phyloP scores from a whole-genome alignment of 1,284 basidiomycete genomes.

The Pseudozyma sp. region DNA sequence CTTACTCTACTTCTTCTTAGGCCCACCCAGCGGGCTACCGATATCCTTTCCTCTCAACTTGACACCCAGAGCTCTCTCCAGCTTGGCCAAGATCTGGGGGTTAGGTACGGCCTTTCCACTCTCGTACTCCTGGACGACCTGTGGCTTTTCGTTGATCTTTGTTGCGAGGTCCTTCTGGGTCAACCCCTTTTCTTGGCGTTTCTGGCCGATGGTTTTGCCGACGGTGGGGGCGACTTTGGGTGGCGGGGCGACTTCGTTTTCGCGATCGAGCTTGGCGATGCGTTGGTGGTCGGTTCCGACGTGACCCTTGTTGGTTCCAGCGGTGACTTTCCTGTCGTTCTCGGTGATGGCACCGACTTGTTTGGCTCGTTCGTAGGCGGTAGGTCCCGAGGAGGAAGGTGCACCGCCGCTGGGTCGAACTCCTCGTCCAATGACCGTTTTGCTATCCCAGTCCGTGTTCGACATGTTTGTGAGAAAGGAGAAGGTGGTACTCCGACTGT shows the following conservation, averaged over 20 bases:
- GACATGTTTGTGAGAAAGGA: slow-evolving; percentile 21
- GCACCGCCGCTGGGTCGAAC: slow-evolving; percentile 71
- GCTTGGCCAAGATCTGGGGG: slow-evolving; percentile 87
- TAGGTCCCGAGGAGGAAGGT: slow-evolving; percentile 74
- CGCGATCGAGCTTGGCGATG: slow-evolving; percentile 66
- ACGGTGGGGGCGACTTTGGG: slow-evolving; percentile 82
- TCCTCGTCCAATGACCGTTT: slow-evolving; percentile 80
- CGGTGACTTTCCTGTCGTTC: slow-evolving; percentile 70
- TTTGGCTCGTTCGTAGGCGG: slow-evolving; percentile 68
- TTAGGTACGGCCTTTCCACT: slow-evolving; percentile 85
- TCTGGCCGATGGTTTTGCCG: slow-evolving; percentile 86
- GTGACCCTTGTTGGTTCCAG: slow-evolving; percentile 65
- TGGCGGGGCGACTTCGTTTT: slow-evolving; percentile 94
- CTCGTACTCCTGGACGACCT: slow-evolving; percentile 89
- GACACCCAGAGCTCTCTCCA: slow-evolving; percentile 88
- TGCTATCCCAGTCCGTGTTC: slow-evolving; percentile 58
- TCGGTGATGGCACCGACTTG: slow-evolving; percentile 71
- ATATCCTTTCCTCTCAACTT: slow-evolving; percentile 75
- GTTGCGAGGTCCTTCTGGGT: slow-evolving; percentile 95
- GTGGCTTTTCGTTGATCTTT: slow-evolving; percentile 90
- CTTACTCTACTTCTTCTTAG: slow-evolving; percentile 52
- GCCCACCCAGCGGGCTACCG: slow-evolving; percentile 56
- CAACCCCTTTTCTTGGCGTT: slow-evolving; percentile 80
- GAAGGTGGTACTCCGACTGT: too few species aligned
- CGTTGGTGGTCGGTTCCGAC: slow-evolving; percentile 63